Conservation (phyloP, 129 eudicot genomes). For the Cynara cardunculus region DNA sequence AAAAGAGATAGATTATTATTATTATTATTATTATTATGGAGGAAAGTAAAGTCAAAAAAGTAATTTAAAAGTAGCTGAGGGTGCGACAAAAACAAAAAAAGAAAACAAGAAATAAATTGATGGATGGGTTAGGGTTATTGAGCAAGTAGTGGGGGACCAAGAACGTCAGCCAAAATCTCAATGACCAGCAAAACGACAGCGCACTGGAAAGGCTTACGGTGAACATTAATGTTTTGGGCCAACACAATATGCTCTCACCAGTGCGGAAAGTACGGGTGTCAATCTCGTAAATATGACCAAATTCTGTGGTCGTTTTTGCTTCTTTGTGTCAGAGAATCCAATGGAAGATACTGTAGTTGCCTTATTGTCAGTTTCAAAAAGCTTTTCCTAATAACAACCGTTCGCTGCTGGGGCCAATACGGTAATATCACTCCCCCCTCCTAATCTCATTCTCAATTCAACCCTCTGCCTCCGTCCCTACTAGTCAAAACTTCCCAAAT, state of each 20-base stretch:
- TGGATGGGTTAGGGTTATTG: constrained; percentile 21
- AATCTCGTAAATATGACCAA: constrained; percentile 48
- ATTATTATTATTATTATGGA: neutral
- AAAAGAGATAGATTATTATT: neutral
- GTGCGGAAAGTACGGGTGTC: constrained; percentile 46
- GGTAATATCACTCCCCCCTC: constrained; percentile 23
- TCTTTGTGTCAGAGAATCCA: constrained; percentile 88
- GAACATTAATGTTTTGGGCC: constrained; percentile 31
- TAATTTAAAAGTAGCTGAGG: neutral
- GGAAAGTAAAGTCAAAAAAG: neutral
- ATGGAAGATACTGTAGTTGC: constrained; percentile 61
- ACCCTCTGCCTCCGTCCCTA: neutral
- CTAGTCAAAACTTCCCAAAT: neutral
- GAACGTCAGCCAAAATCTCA: constrained; percentile 51
- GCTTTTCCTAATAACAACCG: neutral
- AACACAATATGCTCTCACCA: constrained; percentile 24
- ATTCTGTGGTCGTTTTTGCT: constrained; percentile 34
- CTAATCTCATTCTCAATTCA: neutral
- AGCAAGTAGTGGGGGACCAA: constrained; percentile 39
- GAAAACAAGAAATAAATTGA: neutral
- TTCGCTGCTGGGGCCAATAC: constrained; percentile 24
- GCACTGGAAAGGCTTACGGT: constrained; percentile 23
- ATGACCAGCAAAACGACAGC: constrained; percentile 50
- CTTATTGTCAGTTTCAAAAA: constrained; percentile 51
- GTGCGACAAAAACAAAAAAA: neutral